A percentile compares a stretch with the other conserved stretches of the same genome.
Evolutionary conservation across 1,284 basidiomycete species (phyloP).

Genomic region (Dichomitus squalens): DNA sequence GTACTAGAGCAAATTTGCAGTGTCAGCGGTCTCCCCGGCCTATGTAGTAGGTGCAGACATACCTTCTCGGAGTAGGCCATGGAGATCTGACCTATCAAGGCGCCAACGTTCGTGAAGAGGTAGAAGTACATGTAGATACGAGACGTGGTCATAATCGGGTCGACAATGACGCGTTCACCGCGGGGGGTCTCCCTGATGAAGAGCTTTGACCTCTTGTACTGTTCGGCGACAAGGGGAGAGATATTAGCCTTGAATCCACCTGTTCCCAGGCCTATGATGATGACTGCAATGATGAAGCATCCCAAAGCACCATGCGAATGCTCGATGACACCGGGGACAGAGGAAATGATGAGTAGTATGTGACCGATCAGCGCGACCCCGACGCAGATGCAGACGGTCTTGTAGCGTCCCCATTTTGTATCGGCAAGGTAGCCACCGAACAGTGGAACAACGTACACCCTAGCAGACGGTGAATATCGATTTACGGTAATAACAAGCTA

Average conservation of each 20-base stretch:
- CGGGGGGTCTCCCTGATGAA: conserved; percentile 55
- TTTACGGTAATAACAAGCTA: too few species aligned
- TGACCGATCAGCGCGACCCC: conserved; percentile 66
- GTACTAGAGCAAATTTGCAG: conserved; percentile 38
- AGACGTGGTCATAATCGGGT: conserved; percentile 73
- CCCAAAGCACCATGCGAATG: conserved; percentile 57
- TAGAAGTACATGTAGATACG: conserved; percentile 84
- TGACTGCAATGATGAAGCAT: conserved; percentile 64
- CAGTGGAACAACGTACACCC: conserved; percentile 64
- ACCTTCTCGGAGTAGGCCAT: conserved; percentile 80
- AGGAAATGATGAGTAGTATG: conserved; percentile 72
- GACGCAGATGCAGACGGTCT: conserved; percentile 65
- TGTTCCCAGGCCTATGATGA: conserved; percentile 69
- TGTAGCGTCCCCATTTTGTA: conserved; percentile 74
- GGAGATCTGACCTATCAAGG: conserved; percentile 67
- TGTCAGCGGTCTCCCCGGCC: background rate
- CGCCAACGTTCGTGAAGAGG: conserved; percentile 79
- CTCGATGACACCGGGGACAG: conserved; percentile 72
- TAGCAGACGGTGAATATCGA: too few species aligned
- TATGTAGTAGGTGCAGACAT: background rate
- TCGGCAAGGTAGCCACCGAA: conserved; percentile 77
- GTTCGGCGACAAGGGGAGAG: conserved; percentile 80
- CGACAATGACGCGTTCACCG: conserved; percentile 82
- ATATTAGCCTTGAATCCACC: conserved; percentile 85
- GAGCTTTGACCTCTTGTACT: conserved; percentile 60